A percentile compares a stretch with the other conserved stretches of the same genome.
Evolutionary conservation across 192 early-diverging fungal genomes (phyloP).

Genomic region (Mortierella alpina): DNA sequence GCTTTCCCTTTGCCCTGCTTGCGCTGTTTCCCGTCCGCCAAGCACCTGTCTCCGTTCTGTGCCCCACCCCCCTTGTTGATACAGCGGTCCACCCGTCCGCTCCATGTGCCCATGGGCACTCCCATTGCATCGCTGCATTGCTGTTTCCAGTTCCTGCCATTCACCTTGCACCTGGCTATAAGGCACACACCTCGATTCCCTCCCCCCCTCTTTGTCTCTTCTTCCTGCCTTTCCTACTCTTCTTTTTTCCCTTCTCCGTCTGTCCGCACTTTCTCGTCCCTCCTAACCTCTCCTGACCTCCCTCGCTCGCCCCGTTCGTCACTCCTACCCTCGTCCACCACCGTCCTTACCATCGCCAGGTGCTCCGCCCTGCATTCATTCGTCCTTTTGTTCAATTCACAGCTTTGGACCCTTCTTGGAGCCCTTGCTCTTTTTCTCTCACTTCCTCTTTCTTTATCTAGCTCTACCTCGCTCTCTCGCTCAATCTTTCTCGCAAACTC

Average conservation of each 20-base stretch:
- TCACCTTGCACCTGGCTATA: not conserved
- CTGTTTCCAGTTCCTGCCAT: not conserved
- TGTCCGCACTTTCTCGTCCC: not conserved
- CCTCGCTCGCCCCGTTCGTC: conserved; percentile 14
- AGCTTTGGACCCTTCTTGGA: not conserved
- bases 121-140: not conserved
- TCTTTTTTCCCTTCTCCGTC: not conserved
- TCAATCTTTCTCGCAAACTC: not conserved
- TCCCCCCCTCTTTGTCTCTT: not conserved
- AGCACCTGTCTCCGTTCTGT: too few relatives aligned
- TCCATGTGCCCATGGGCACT: not conserved
- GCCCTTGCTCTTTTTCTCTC: not conserved
- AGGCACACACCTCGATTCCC: not conserved
- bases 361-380: not conserved
- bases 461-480: not conserved
- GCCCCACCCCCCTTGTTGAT: not conserved
- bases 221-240: not conserved
- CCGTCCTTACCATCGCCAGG: not conserved
- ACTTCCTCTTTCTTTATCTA: conserved; percentile 11
- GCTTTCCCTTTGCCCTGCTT: too few relatives aligned
- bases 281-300: conserved; percentile 14
- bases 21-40: not conserved
- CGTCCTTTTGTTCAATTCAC: conserved; percentile 4
- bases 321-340: not conserved
- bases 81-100: not conserved